Conservation (phyloP, 768 basidiomycete species). For the Daedalea quercina region DNA sequence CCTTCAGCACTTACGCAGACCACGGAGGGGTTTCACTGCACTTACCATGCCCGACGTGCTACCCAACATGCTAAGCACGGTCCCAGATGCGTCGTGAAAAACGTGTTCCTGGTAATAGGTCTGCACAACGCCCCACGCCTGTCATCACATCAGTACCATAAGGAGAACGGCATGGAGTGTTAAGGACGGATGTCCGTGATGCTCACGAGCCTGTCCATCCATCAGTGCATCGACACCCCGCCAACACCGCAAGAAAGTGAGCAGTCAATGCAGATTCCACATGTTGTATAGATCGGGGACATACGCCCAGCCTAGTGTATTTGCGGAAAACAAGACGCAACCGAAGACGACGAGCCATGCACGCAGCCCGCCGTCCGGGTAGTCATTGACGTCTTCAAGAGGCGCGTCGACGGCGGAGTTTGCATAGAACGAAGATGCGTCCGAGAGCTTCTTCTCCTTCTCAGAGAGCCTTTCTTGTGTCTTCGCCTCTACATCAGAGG, state of each 20-base stretch:
- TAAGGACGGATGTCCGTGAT: slow-evolving; percentile 15
- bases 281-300: slow-evolving; percentile 6
- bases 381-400: slow-evolving; percentile 6
- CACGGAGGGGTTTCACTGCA: background rate
- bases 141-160: slow-evolving; percentile 13
- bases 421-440: slow-evolving; percentile 2
- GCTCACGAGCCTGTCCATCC: slow-evolving; percentile 17
- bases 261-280: background rate
- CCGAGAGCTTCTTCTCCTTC: background rate
- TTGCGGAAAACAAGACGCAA: slow-evolving; percentile 15
- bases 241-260: slow-evolving; percentile 4
- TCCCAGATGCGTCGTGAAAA: slow-evolving; percentile 16
- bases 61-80: slow-evolving; percentile 15
- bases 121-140: slow-evolving; percentile 29
- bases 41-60: slow-evolving; percentile 17
- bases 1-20: background rate
- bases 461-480: slow-evolving; percentile 1
- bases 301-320: slow-evolving; percentile 19
- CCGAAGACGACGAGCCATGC: slow-evolving; percentile 18
- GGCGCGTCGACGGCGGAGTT: slow-evolving; percentile 5
- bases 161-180: slow-evolving; percentile 13
- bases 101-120: slow-evolving; percentile 25
- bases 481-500: background rate
- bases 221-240: slow-evolving; percentile 5
- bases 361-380: slow-evolving; percentile 15